Evolutionary conservation across 805 yeast genomes (phyloP), one percentile per base, ranked within the genome.

Genomic region (Zygosaccharomyces bailii): DNA sequence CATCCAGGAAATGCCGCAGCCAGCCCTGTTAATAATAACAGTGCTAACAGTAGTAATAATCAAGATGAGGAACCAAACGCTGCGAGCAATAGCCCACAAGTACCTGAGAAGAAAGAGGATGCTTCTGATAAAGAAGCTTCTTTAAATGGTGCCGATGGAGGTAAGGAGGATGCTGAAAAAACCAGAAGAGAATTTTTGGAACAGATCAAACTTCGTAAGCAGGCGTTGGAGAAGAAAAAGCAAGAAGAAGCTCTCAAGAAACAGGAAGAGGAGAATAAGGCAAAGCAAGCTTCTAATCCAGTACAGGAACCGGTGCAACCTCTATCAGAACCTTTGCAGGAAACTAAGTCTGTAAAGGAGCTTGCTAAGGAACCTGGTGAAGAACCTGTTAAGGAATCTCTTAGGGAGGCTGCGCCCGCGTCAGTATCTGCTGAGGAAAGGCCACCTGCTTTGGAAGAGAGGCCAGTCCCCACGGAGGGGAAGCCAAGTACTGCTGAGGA

Each of bases 121-220:
- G 40, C 34, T 20, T 14, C 32, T 8, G 25, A 40, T 21, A 39
- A 44, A 16, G 32, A 37, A 13, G 11, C 33, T 10, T n/a, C 31
- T 3, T 7, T 16, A 10, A 3, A 10, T n/a, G 13, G 31, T 27
- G 31, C 31, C 13, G 46, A 30, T 10, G 39, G 25, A 9, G 27
- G 39, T 11, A 45, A 50, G 5, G 44, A 60, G 4, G 54, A 56
- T 17, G 54, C 62, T 16, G 66, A 60, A 37, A 53, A 45, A 39
- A 52, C 54, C 5, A 59, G 51, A 39, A 58, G 55, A 43, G 53
- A 54, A 16, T 60, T 61, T 39, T 46, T 61, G 39, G 65, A 61
- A 48, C 57, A 58, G 32, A 62, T 56, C 16, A 57, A 51, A 40
- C 49, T 50, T 34, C 59, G 65, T 37, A 61, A 61, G 41, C 64